Percentiles rank a stretch among this genome's conserved stretches.
Evolutionary conservation across 352 stramenopile genomes (phyloP).

Genomic region (Globisporangium barbulae): DNA sequence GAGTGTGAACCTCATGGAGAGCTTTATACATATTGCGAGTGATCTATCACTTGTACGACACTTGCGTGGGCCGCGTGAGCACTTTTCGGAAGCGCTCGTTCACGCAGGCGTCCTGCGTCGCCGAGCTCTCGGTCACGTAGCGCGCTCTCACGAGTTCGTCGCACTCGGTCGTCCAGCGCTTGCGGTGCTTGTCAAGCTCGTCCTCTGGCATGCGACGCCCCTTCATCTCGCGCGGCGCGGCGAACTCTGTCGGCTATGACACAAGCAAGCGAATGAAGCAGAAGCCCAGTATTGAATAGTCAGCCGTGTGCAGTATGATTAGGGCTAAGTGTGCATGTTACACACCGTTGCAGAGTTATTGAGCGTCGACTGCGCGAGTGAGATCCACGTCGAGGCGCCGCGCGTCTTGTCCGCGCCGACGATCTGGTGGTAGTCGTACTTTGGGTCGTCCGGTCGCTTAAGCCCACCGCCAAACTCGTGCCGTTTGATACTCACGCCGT

Average conservation of each 20-base stretch:
- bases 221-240: slow-evolving; percentile 58
- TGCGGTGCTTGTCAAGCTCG: slow-evolving; percentile 51
- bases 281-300: background rate
- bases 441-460: slow-evolving; percentile 42
- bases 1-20: background rate
- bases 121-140: slow-evolving; percentile 58
- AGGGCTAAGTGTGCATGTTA: background rate
- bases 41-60: slow-evolving; percentile 46
- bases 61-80: slow-evolving; percentile 44
- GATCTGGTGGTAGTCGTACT: slow-evolving; percentile 69
- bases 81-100: slow-evolving; percentile 59
- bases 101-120: slow-evolving; percentile 39
- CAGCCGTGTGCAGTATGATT: background rate
- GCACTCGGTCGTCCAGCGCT: slow-evolving; percentile 63
- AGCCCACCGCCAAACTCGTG: slow-evolving; percentile 51
- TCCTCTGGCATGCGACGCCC: slow-evolving; percentile 35
- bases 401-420: slow-evolving; percentile 62
- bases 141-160: slow-evolving; percentile 45
- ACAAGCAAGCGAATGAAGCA: background rate
- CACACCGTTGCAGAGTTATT: slow-evolving; percentile 43
- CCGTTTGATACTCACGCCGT: slow-evolving; percentile 31
- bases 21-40: background rate
- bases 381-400: slow-evolving; percentile 46
- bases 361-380: slow-evolving; percentile 51
- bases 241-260: slow-evolving; percentile 51